These are phyloP conservation scores for Prillingera fragicola DNA, from an alignment of 1,284 basidiomycete genomes.

Conservation along the genomic window DNA sequence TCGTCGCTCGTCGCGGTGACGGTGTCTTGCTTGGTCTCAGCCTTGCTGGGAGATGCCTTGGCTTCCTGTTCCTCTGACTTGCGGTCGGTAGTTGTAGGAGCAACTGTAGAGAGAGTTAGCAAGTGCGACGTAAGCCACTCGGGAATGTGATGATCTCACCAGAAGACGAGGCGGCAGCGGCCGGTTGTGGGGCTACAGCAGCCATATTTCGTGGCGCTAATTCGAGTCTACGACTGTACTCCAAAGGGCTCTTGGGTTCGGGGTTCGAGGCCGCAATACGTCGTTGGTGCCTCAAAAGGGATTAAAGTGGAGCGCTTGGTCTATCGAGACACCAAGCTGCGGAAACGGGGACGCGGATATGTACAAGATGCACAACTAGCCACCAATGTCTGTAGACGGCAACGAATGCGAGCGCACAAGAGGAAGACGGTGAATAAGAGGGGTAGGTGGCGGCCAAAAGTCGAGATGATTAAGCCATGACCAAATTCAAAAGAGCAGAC, in stretches of 20 bases:
- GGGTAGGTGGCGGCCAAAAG: no score
- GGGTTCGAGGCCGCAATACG: no score
- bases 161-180: slow-evolving; percentile 4
- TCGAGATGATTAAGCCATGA: no score
- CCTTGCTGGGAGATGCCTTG: slow-evolving; percentile 4
- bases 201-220: no score
- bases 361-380: no score
- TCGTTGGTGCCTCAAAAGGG: not conserved
- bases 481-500: no score
- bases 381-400: no score
- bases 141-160: slow-evolving; percentile 2
- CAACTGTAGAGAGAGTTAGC: slow-evolving; percentile 1
- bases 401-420: no score
- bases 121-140: not conserved
- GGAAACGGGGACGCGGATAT: no score
- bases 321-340: not conserved
- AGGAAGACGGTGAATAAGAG: no score
- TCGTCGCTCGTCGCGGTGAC: not conserved
- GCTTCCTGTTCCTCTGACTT: slow-evolving; percentile 7
- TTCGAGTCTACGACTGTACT: no score
- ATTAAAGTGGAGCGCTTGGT: not conserved
- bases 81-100: not conserved
- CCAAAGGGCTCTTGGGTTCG: no score
- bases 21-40: not conserved
- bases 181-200: slow-evolving; percentile 18